phyloP scores from a whole-genome alignment of 1,284 basidiomycete genomes.

The Waitea zeae region DNA sequence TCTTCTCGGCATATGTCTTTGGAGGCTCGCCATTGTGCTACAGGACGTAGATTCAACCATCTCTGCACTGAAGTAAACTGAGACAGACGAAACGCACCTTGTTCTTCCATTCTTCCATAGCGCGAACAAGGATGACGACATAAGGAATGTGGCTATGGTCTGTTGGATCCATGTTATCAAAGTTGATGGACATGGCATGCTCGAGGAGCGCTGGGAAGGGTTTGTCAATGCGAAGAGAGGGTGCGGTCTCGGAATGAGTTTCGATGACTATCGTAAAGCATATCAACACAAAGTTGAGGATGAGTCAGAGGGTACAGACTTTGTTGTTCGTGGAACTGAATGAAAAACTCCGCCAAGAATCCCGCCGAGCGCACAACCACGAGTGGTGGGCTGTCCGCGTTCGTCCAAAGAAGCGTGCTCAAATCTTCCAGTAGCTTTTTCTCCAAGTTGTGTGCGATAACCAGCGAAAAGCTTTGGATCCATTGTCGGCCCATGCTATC shows the following conservation, averaged over 20 bases:
- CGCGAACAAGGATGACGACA: conserved; percentile 72
- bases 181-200: conserved; percentile 56
- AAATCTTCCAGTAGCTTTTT: conserved; percentile 37
- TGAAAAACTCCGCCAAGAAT: conserved; percentile 75
- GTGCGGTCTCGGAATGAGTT: conserved; percentile 74
- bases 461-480: conserved; percentile 49
- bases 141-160: conserved; percentile 82
- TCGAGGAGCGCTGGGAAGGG: conserved; percentile 74
- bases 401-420: conserved; percentile 51
- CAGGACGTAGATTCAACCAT: not conserved
- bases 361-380: conserved; percentile 71
- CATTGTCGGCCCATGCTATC: conserved; percentile 25
- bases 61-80: not conserved
- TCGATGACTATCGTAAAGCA: conserved; percentile 60
- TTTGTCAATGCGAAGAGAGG: conserved; percentile 77
- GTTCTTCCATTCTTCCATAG: conserved; percentile 67
- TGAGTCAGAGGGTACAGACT: conserved; percentile 27
- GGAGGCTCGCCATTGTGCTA: conserved; percentile 56
- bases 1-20: conserved; percentile 47
- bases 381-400: conserved; percentile 33
- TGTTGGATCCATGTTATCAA: conserved; percentile 64
- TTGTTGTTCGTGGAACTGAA: conserved; percentile 76
- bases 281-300: not conserved
- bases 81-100: too few relatives aligned
- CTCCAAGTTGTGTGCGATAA: conserved; percentile 74